A percentile compares a stretch with the other conserved stretches of the same genome.
Evolutionary conservation across 192 early-diverging fungal species (phyloP).

Genomic region (Paraglomus brasilianum): DNA sequence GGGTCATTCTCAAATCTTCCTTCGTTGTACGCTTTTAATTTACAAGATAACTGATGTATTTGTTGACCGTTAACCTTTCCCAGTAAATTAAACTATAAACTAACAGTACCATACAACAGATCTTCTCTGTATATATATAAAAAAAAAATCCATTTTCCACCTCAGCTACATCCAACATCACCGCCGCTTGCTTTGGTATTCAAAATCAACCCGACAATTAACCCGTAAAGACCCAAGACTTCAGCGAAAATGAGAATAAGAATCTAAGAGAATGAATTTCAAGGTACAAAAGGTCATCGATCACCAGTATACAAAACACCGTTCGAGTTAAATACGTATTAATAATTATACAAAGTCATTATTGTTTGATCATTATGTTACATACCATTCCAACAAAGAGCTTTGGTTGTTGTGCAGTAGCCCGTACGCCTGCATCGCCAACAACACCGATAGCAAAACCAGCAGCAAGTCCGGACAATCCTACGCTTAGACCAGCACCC

Average conservation of each 20-base stretch:
- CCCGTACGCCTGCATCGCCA: constrained; percentile 86
- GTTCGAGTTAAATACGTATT: not conserved
- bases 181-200: constrained; percentile 68
- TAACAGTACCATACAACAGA: no score
- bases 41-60: no score
- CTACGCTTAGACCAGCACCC: constrained; percentile 77
- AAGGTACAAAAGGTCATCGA: not conserved
- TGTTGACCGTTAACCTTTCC: no score
- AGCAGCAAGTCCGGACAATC: constrained; percentile 81
- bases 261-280: constrained; percentile 46
- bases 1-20: no score
- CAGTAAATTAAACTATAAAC: no score
- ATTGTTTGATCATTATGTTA: not conserved
- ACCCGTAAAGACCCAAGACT: constrained; percentile 82
- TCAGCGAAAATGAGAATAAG: constrained; percentile 89
- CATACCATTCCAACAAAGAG: constrained; percentile 80
- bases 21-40: no score
- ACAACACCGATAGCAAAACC: constrained; percentile 91
- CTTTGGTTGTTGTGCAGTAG: constrained; percentile 74
- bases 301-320: not conserved
- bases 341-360: not conserved
- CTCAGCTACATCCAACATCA: constrained; percentile 21
- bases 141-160: no score
- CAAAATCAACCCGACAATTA: constrained; percentile 83
- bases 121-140: no score